Evolutionary conservation across 1,139 yeast genomes (phyloP), one percentile per base, ranked within the genome.

Genomic region (Blastobotrys capitulatus): DNA sequence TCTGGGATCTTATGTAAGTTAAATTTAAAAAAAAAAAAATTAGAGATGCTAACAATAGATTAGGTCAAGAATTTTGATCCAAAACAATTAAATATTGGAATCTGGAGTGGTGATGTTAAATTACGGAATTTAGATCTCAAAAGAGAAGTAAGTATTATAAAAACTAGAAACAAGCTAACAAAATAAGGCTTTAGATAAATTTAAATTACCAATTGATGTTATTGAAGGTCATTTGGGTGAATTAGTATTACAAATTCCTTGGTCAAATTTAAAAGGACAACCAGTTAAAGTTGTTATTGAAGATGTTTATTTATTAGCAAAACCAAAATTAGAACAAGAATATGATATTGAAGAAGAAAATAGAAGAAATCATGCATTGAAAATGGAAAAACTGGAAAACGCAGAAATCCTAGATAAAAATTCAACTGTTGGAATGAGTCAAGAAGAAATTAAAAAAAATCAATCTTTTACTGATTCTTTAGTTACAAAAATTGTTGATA

Each of bases 101-200:
- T 94, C 39, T 90, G 98, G 96, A 82, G 92, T 60, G 99, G 99
- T 29, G 97, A 92, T 73, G 98, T 90, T 43, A 88, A 87, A 64
- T 73, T 94, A 47, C 76, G 76, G 55, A 82, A 90, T 64, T 74
- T 94, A 55, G 77, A 84, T 54, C 73, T 94, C 52, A 87, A 87
- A 67, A 78, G 81, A 54, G 90, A 83, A 62, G 73, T 69, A 54
- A 43, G 69, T 54, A 20, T 16, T 16, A 10, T 27, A 29, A n/a
- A 13, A 10, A 6, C 25, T 27, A 15, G 12, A 15, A 15, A 29
- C n/a, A 31, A 29, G 12, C 29, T 35, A 37, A 27, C 42, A 8
- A 2, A 15, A 10, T 9, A 8, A 78, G 66, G 90, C 97, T 8
- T 73, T 94, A 43, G 98, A 92, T 65, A 79, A 85, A 60, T 77